Evolutionary conservation across 1,139 yeast genomes (phyloP).

Genomic region (Torulaspora globosa): DNA sequence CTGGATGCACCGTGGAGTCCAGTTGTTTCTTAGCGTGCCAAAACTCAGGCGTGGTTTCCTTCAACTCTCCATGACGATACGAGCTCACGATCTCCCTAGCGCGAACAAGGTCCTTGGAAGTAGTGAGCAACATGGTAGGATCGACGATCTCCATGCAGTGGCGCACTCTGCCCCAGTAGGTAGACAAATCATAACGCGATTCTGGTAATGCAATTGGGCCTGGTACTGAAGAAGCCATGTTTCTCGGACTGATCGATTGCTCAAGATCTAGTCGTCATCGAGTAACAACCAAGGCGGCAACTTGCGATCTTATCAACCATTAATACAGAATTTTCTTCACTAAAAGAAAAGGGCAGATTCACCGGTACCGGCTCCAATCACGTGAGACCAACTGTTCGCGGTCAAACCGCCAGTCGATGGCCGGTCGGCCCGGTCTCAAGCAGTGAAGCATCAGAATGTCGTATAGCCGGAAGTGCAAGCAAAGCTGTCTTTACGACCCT

Average conservation of each 20-base stretch:
- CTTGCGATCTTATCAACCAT: neutral
- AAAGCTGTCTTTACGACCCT: too few species aligned
- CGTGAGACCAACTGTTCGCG: neutral
- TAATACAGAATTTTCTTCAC: slow-evolving; percentile 8
- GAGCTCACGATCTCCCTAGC: slow-evolving; percentile 67
- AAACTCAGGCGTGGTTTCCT: slow-evolving; percentile 66
- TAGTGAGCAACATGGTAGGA: slow-evolving; percentile 81
- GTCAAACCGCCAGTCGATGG: neutral
- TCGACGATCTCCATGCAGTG: slow-evolving; percentile 93
- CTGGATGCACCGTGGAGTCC: slow-evolving; percentile 91
- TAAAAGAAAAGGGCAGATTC: slow-evolving; percentile 1
- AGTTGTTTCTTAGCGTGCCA: slow-evolving; percentile 86
- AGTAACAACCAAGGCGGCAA: slow-evolving; percentile 3
- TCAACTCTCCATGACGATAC: slow-evolving; percentile 62
- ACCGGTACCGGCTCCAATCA: neutral
- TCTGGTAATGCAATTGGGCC: slow-evolving; percentile 77
- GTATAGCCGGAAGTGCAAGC: too few species aligned
- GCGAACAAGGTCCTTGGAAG: slow-evolving; percentile 54
- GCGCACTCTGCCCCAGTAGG: slow-evolving; percentile 90
- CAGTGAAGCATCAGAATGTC: neutral
- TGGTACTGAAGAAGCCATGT: slow-evolving; percentile 82
- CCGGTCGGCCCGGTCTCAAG: neutral
- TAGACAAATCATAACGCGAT: slow-evolving; percentile 68
- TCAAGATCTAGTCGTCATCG: neutral
- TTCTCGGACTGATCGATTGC: neutral